These are phyloP conservation scores for Salvia sclarea DNA, from an alignment of 305 asterid genomes.

Conservation along the genomic window DNA sequence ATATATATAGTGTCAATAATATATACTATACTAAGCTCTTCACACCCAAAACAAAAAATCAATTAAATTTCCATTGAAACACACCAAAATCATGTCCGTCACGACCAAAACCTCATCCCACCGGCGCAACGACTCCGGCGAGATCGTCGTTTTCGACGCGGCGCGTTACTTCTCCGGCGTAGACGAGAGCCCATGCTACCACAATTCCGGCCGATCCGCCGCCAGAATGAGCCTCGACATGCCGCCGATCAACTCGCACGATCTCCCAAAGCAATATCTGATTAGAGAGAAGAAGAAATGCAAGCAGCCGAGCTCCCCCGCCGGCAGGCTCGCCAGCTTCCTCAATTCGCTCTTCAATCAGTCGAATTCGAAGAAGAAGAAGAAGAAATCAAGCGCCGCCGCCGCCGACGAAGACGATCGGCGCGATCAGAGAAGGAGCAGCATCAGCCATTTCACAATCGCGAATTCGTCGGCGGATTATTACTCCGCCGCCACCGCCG, in stretches of 20 bases:
- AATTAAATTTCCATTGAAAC: too few species aligned
- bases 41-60: too few species aligned
- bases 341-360: constrained; percentile 49
- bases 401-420: constrained; percentile 14
- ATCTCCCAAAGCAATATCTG: constrained; percentile 29
- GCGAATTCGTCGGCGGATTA: background rate
- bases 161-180: constrained; percentile 67
- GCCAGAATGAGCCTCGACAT: constrained; percentile 72
- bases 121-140: constrained; percentile 62
- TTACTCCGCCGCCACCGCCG: constrained; percentile 25
- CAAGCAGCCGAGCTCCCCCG: constrained; percentile 61
- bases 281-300: constrained; percentile 42
- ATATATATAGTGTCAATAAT: too few species aligned
- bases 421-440: constrained; percentile 56
- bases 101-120: constrained; percentile 44
- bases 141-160: constrained; percentile 87
- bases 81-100: constrained; percentile 35
- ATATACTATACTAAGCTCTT: background rate
- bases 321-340: constrained; percentile 46
- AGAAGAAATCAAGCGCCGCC: constrained; percentile 26
- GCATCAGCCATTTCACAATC: constrained; percentile 57
- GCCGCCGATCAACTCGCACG: constrained; percentile 41
- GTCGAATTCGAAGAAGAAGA: constrained; percentile 39
- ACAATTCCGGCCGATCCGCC: constrained; percentile 2
- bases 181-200: constrained; percentile 40